Evolutionary conservation across 352 stramenopile species (phyloP).

Genomic region (Thraustochytrium striatum): DNA sequence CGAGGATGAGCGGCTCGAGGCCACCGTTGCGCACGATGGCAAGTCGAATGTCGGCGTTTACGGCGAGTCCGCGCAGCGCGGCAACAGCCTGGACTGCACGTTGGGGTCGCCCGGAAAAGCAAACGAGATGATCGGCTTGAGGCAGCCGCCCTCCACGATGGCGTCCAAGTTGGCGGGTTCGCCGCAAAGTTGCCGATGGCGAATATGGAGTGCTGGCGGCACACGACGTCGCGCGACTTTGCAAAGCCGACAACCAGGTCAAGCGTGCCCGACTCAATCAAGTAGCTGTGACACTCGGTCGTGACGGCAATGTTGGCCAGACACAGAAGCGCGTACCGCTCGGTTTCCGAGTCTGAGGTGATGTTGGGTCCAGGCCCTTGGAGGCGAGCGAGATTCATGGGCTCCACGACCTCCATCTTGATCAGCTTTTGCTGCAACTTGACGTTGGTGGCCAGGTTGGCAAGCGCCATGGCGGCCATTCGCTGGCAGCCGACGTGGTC

Average conservation of each 20-base stretch:
- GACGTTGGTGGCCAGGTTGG: constrained; percentile 87
- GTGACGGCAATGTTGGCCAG: constrained; percentile 85
- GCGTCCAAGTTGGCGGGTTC: constrained; percentile 79
- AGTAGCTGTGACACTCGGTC: constrained; percentile 68
- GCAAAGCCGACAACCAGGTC: constrained; percentile 83
- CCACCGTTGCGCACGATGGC: constrained; percentile 83
- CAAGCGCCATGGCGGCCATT: constrained; percentile 91
- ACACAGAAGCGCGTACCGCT: constrained; percentile 87
- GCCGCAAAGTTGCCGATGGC: constrained; percentile 88
- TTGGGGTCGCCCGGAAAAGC: constrained; percentile 85
- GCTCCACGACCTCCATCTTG: constrained; percentile 71
- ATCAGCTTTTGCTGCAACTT: constrained; percentile 87
- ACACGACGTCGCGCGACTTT: constrained; percentile 90
- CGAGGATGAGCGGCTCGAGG: constrained; percentile 88
- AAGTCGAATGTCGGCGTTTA: constrained; percentile 77
- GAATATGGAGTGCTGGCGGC: constrained; percentile 90
- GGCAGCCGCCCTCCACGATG: constrained; percentile 75
- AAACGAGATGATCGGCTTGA: constrained; percentile 88
- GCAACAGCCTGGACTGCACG: constrained; percentile 92
- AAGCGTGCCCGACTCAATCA: constrained; percentile 68
- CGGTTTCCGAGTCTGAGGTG: constrained; percentile 86
- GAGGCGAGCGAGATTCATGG: constrained; percentile 77
- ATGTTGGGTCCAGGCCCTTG: constrained; percentile 83
- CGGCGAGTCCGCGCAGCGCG: constrained; percentile 81
- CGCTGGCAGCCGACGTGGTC: constrained; percentile 84